Conservation (phyloP, 2,329 filamentous ascomycete species). For the Pochonia chlamydosporia region DNA sequence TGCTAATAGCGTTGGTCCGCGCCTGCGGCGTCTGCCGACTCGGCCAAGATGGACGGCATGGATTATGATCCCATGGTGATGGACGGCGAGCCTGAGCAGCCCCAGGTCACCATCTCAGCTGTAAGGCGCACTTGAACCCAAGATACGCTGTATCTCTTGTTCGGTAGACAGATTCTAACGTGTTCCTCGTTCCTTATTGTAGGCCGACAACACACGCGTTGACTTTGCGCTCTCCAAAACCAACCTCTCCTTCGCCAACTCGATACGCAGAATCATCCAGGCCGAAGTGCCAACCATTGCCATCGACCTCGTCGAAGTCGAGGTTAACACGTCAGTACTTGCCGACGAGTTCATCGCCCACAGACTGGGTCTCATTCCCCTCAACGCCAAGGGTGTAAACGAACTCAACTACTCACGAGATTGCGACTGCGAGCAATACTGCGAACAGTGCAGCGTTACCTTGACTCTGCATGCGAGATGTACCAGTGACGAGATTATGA, state of each 20-base stretch:
- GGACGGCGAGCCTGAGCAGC: constrained; percentile 51
- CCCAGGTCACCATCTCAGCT: constrained; percentile 55
- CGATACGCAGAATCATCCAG: constrained; percentile 82
- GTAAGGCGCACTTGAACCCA: constrained; percentile 29
- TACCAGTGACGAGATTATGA: constrained; percentile 81
- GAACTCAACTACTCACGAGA: constrained; percentile 83
- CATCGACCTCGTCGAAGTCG: constrained; percentile 90
- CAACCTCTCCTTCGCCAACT: constrained; percentile 88
- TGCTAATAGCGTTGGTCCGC: background rate
- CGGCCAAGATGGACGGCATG: constrained; percentile 38
- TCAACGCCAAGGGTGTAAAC: constrained; percentile 78
- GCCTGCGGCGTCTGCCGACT: background rate
- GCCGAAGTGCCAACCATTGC: constrained; percentile 92
- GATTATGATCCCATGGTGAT: constrained; percentile 57
- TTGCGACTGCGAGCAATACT: constrained; percentile 95
- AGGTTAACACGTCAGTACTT: constrained; percentile 89
- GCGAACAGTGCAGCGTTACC: constrained; percentile 83
- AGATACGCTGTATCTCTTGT: constrained; percentile 1
- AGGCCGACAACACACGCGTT: constrained; percentile 77
- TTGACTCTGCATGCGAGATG: constrained; percentile 82
- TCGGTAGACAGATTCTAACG: background rate
- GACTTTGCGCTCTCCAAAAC: constrained; percentile 89
- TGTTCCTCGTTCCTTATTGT: constrained; percentile 1
- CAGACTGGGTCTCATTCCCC: constrained; percentile 81
- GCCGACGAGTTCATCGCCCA: constrained; percentile 95